Conservation (phyloP, 768 basidiomycete species). For the Fibroporia radiculosa region DNA sequence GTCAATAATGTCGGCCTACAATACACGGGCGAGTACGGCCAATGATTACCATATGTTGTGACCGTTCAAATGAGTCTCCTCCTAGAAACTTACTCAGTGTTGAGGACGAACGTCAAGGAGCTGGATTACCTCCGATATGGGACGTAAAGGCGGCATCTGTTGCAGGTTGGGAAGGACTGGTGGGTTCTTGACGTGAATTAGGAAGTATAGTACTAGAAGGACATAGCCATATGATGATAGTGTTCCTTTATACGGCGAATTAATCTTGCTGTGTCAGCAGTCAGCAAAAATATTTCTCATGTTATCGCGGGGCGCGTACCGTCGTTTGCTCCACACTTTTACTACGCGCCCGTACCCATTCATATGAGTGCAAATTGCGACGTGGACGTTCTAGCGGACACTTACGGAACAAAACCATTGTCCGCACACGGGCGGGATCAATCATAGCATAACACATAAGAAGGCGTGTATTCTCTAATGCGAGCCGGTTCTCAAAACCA, state of each 20-base stretch:
- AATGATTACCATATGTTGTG: slow-evolving; percentile 74
- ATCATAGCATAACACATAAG: slow-evolving; percentile 97
- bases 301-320: slow-evolving; percentile 50
- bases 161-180: slow-evolving; percentile 95
- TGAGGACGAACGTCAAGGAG: slow-evolving; percentile 11
- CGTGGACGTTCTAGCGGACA: slow-evolving; percentile 19
- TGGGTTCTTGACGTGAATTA: slow-evolving; percentile 96
- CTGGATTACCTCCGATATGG: slow-evolving; percentile 59
- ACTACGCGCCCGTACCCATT: no score
- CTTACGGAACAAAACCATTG: slow-evolving; percentile 94
- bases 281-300: slow-evolving; percentile 1
- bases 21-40: not conserved
- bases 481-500: slow-evolving; percentile 95
- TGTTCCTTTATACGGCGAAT: slow-evolving; percentile 96
- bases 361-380: not conserved
- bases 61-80: slow-evolving; percentile 73
- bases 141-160: slow-evolving; percentile 86
- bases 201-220: slow-evolving; percentile 94
- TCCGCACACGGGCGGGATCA: slow-evolving; percentile 88
- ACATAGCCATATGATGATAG: slow-evolving; percentile 97
- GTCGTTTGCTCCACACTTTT: slow-evolving; percentile 97
- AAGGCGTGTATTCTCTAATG: slow-evolving; percentile 92
- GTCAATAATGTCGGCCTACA: not conserved
- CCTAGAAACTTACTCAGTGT: slow-evolving; percentile 33
- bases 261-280: slow-evolving; percentile 70